Conservation (phyloP, 75 land plant species). For the Cunninghamia lanceolata region DNA sequence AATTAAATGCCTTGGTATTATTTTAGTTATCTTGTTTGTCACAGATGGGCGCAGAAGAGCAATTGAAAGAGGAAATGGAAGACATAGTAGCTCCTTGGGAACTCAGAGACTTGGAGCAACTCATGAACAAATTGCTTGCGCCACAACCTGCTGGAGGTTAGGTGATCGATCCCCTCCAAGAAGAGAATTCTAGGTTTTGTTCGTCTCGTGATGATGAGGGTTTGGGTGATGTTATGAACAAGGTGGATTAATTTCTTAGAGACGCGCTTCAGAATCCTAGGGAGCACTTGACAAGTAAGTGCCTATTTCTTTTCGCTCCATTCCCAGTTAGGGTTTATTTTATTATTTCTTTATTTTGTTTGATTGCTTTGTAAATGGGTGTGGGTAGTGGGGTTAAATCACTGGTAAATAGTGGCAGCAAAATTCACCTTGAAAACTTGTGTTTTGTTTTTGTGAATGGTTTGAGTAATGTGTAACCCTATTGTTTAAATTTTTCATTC, state of each 20-base stretch:
- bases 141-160: not conserved
- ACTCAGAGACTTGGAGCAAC: too few species aligned
- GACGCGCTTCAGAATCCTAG: slow-evolving; percentile 91
- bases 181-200: not conserved
- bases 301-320: not conserved
- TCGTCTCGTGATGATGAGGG: not conserved
- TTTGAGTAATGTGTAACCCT: not conserved
- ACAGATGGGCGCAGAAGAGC: not conserved
- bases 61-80: too few species aligned
- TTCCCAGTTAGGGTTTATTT: too few species aligned
- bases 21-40: too few species aligned
- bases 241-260: slow-evolving; percentile 75
- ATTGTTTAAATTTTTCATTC: too few species aligned
- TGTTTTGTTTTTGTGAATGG: not conserved
- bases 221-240: slow-evolving; percentile 26
- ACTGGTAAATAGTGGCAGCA: not conserved
- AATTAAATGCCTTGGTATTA: too few species aligned
- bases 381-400: too few species aligned
- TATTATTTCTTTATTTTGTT: too few species aligned
- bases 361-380: too few species aligned
- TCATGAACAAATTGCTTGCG: too few species aligned
- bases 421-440: not conserved
- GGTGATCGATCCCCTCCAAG: not conserved
- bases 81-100: too few species aligned
- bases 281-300: slow-evolving; percentile 65